Percentiles rank a stretch among this genome's conserved stretches.
Conservation (phyloP, 179 eudicot species). For the Camellia oleifera region DNA sequence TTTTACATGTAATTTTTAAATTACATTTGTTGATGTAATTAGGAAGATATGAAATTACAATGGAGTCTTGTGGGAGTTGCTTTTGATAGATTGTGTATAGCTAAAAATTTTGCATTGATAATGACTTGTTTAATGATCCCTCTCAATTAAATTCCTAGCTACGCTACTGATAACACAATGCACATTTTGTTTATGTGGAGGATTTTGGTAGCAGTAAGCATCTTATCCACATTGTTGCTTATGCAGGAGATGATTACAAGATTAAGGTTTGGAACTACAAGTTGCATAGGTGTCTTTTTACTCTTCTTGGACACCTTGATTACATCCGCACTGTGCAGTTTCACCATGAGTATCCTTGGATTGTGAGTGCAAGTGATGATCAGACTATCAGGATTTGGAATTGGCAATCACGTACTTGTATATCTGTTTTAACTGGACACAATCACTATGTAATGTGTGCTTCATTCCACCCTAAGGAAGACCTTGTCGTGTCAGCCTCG, state of each 20-base stretch:
- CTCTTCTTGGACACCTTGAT: conserved; percentile 91
- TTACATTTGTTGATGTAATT: too few relatives aligned
- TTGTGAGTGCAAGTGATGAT: conserved; percentile 93
- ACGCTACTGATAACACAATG: background rate
- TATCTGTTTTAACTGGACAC: conserved; percentile 90
- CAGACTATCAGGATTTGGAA: conserved; percentile 93
- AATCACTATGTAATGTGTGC: conserved; percentile 97
- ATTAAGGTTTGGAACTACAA: conserved; percentile 96
- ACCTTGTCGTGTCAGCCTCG: conserved; percentile 87
- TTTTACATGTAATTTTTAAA: too few relatives aligned
- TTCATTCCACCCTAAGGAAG: conserved; percentile 85
- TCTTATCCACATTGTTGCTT: conserved; percentile 9
- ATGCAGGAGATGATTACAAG: conserved; percentile 87
- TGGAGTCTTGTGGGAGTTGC: too few relatives aligned
- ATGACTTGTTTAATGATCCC: too few relatives aligned
- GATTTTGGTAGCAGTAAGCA: background rate
- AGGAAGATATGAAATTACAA: too few relatives aligned
- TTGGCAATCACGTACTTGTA: conserved; percentile 88
- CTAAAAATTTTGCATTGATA: background rate
- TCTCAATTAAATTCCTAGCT: too few relatives aligned
- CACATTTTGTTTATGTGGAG: background rate
- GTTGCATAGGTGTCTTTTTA: conserved; percentile 79
- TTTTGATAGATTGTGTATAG: too few relatives aligned
- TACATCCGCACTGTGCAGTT: conserved; percentile 92
- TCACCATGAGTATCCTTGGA: conserved; percentile 90